Conservation (phyloP, 441 rosid species). For the Isatis lusitanica region DNA sequence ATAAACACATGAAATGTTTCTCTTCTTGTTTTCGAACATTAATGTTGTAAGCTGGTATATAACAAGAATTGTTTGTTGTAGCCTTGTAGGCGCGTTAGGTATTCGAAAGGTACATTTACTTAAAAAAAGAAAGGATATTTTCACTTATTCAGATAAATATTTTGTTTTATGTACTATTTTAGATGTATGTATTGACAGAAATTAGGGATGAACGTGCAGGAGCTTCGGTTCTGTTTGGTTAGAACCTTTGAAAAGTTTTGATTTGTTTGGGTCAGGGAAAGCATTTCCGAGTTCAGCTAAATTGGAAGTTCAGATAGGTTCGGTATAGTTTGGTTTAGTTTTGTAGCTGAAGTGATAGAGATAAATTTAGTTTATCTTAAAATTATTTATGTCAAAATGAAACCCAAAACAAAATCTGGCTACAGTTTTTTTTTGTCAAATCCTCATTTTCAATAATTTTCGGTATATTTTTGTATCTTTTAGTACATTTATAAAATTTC, state of each 20-base stretch:
- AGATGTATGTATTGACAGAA: background rate
- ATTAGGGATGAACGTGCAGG: background rate
- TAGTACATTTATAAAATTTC: no score
- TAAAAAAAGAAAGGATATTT: conserved; percentile 5
- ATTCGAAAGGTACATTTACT: conserved; percentile 23
- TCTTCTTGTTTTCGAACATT: conserved; percentile 20
- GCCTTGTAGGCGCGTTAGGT: conserved; percentile 24
- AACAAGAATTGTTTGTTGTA: conserved; percentile 7
- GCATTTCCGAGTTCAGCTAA: no score
- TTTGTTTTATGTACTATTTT: background rate
- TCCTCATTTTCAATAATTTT: no score
- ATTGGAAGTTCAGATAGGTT: no score
- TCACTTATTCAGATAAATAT: background rate
- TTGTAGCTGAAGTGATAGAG: no score
- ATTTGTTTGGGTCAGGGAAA: background rate
- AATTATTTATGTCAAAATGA: no score
- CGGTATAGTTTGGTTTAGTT: no score
- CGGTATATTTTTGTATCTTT: no score
- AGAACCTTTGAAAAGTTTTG: background rate
- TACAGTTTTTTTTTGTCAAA: no score
- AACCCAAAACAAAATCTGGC: no score
- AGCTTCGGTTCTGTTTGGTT: background rate
- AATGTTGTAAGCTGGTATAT: conserved; percentile 1
- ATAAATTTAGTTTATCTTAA: no score
- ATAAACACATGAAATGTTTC: conserved; percentile 41